These are phyloP conservation scores for Magnolia changhungtana DNA, from an alignment of 164 flowering plant genomes.

Conservation along the genomic window DNA sequence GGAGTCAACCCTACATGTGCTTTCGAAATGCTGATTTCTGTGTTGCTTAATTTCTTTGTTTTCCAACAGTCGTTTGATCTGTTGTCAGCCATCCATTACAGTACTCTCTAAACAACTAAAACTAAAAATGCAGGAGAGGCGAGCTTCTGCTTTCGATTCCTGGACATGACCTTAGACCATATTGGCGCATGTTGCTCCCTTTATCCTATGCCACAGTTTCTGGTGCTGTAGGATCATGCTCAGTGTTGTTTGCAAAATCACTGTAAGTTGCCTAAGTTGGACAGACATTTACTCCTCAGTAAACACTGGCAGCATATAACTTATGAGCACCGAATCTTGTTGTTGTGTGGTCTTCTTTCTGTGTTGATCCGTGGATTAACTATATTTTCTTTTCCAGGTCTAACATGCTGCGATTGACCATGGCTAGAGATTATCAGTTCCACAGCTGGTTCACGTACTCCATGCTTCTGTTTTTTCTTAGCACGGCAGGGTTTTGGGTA, in stretches of 20 bases:
- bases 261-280: constrained; percentile 49
- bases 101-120: not conserved
- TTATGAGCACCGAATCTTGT: not conserved
- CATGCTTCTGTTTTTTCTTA: constrained; percentile 77
- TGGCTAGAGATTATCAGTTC: constrained; percentile 72
- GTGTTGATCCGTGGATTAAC: not conserved
- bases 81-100: constrained; percentile 1
- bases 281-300: not conserved
- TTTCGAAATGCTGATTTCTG: not conserved
- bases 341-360: not conserved
- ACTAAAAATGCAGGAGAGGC: constrained; percentile 64
- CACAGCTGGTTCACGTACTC: constrained; percentile 97
- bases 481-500: constrained; percentile 99
- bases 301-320: not conserved
- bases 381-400: constrained; percentile 49
- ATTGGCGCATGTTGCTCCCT: constrained; percentile 88
- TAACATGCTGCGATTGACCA: constrained; percentile 74
- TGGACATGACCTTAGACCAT: constrained; percentile 61
- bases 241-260: constrained; percentile 95
- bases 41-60: not conserved
- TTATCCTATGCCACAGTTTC: constrained; percentile 94
- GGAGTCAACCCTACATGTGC: not conserved
- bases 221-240: constrained; percentile 94
- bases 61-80: not conserved
- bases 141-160: constrained; percentile 57